Percentiles rank a stretch among this genome's conserved stretches.
These are phyloP conservation scores for Delitschia confertaspora DNA, from an alignment of 495 filamentous ascomycete genomes.

Conservation along the genomic window DNA sequence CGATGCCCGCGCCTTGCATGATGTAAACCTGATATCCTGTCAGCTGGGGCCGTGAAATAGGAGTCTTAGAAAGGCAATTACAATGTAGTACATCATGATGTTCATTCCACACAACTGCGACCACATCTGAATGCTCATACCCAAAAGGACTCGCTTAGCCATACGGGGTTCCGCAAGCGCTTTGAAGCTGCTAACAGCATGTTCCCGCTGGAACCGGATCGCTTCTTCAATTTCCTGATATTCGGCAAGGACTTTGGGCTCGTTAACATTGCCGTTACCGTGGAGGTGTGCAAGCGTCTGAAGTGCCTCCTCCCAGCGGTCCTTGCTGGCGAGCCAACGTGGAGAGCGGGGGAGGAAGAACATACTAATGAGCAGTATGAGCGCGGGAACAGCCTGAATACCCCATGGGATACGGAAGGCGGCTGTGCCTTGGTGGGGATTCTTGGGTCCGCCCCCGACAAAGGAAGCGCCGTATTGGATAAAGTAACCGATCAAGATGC, in stretches of 20 bases:
- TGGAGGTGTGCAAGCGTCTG: constrained; percentile 57
- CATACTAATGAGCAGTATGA: constrained; percentile 55
- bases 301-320: constrained; percentile 67
- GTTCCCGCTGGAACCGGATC: constrained; percentile 52
- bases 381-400: constrained; percentile 61
- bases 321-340: constrained; percentile 64
- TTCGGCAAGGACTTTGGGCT: constrained; percentile 55
- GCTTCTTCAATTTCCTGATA: constrained; percentile 60
- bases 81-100: constrained; percentile 50
- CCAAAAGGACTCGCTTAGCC: constrained; percentile 58
- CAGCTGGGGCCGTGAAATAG: constrained; percentile 28
- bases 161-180: constrained; percentile 55
- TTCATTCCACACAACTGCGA: constrained; percentile 68
- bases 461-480: constrained; percentile 63
- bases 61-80: constrained; percentile 1
- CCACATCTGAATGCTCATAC: constrained; percentile 71
- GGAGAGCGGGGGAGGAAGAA: constrained; percentile 67
- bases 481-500: constrained; percentile 53
- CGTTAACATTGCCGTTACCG: constrained; percentile 49
- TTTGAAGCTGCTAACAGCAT: constrained; percentile 46
- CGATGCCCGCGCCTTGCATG: constrained; percentile 56
- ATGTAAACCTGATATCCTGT: constrained; percentile 70
- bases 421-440: constrained; percentile 47
- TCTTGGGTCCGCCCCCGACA: constrained; percentile 49
- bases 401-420: constrained; percentile 70